Evolutionary conservation across 192 early-diverging fungal species (phyloP), one percentile per base, ranked within the genome.

Genomic region (Oehlia diaphana): DNA sequence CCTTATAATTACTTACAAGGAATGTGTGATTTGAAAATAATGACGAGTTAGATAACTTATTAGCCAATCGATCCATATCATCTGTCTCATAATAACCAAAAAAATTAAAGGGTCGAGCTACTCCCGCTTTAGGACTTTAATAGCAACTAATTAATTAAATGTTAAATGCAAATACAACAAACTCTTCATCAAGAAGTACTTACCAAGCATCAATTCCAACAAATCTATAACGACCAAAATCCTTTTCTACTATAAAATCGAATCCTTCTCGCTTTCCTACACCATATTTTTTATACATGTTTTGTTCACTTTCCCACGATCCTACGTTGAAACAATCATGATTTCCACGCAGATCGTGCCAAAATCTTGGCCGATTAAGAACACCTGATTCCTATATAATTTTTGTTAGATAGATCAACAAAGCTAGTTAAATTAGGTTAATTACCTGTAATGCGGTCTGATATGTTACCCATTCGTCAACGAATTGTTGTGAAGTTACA

Each of bases 281-380:
- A 37, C 88, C 90, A 72, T 91, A 88, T 1, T 89, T 78, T 35
- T 80, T 83, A 81, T 84, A 96, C 77, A 88, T 84, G 83, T 96
- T 95, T 47, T 86, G 81, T 2, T 82, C 69, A 31, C 89, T 88
- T 28, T 87, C 71, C 81, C 88, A 94, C 12, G 81, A 80, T 21
- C 89, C 88, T 3, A 96, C 87, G 76, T 96, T 90, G 82, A 96
- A 98, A 79, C 95, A 96, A 76, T 98, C 96, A 84, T 98, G 96
- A 81, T 98, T 97, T 4, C 96, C 96, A n/a, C 96, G 87, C 77
- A 94, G 87, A 84, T 98, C 96, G 80, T 91, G 92, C 87, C 91
- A 95, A 53, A 93, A 95, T 9, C 83, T 80, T 19, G 88, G 14
- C 13, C 68, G 68, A 70, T 70, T 9, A 37, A 70, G 68, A 70